Base-by-base conservation (phyloP, 345 rosid species). In the Geranium brycei region DNA sequence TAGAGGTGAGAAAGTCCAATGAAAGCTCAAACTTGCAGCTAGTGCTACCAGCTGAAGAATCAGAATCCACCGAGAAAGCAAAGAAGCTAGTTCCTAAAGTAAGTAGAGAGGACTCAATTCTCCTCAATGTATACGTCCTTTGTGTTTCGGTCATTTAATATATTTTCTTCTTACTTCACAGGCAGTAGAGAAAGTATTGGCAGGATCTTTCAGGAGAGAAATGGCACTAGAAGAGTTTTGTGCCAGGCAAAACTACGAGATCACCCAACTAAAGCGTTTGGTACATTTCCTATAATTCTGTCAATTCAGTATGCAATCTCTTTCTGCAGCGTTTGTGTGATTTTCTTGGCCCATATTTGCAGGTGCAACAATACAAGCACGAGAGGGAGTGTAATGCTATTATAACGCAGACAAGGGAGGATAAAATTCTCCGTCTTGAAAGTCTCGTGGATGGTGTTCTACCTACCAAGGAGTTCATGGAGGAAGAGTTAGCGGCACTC, bases 351-450 rank as follows among this genome's bases (percentile, higher is more conserved):
- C 61, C 62, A 66, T 47, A 17, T 66, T 68, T 77, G 59, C 83
- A 95, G 99, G 95, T 91, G 65, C 95, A 91, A 77, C 99, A 91
- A 67, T 91, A 88, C 84, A 91, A 91, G 81, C 97, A 95, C 72
- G 99, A 91, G 77, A 83, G 99, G 62, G 99, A 95, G 68, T 95
- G 97, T 82, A 91, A 84, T 76, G 88, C 96, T 61, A 74, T 91
- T 65, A 91, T 95, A 70, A 87, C 83, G 64, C 88, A 88, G 79
- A 91, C 91, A 55, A 87, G 84, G 77, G 97, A 95, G 73, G 97
- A 95, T 59, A 95, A 88, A 80, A 88, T 95, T 80, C 76, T 80
- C 71, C 93, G 91, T 62, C 91, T 95, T 59, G 97, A 91, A 78
- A 74, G 95, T 78, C 96, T 95, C 60, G 82, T 95, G 95, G 97